Percentiles rank a stretch among this genome's conserved stretches.
Conservation (phyloP, 2,329 filamentous ascomycete species). For the Trichoderma arundinaceum region DNA sequence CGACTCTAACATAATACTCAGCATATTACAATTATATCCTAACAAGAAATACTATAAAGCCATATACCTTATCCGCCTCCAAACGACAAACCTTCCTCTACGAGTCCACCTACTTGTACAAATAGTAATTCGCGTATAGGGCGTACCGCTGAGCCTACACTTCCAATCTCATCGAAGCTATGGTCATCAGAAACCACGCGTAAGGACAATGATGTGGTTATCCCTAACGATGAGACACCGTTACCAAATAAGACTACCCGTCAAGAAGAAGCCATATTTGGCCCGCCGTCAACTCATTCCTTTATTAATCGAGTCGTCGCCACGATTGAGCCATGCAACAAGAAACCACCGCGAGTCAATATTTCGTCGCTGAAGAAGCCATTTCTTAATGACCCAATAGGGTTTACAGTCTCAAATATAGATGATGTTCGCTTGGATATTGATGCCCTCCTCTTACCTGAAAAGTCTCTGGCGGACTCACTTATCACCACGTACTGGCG, state of each 20-base stretch:
- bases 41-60: neutral
- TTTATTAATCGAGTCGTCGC: conserved; percentile 23
- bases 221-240: neutral
- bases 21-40: neutral
- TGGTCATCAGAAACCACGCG: conserved; percentile 1
- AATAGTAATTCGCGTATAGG: neutral
- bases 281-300: conserved; percentile 19
- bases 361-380: neutral
- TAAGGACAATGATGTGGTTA: neutral
- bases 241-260: neutral
- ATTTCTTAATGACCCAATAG: conserved; percentile 24
- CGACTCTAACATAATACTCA: no score
- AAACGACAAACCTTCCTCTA: neutral
- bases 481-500: conserved; percentile 10
- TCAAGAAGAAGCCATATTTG: conserved; percentile 9
- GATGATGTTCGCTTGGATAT: conserved; percentile 12
- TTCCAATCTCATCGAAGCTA: neutral
- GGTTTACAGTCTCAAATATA: conserved; percentile 15
- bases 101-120: neutral
- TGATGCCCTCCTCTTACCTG: conserved; percentile 1
- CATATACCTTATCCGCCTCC: neutral
- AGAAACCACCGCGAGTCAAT: neutral
- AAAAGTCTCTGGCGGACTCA: conserved; percentile 20
- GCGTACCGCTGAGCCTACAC: neutral
- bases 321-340: conserved; percentile 16